phyloP scores from a whole-genome alignment of 2,329 filamentous ascomycete species.

The Furcasterigmium furcatum region DNA sequence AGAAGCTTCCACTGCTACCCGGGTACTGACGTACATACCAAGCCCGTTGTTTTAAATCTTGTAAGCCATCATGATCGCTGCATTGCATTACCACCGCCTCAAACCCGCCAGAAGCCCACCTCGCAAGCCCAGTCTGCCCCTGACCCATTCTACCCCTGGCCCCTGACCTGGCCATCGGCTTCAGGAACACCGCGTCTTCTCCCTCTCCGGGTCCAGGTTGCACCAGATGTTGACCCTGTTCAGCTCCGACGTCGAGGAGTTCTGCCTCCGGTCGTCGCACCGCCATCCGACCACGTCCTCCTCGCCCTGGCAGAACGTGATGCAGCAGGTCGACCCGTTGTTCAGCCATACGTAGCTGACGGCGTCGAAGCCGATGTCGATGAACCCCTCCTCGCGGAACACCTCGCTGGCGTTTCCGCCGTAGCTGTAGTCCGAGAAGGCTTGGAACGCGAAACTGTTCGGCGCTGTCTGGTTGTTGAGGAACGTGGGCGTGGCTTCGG shows the following conservation, averaged over 20 bases:
- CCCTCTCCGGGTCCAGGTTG: not conserved
- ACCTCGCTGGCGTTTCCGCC: constrained; percentile 17
- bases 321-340: constrained; percentile 16
- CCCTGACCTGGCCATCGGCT: too few relatives aligned
- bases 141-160: too few relatives aligned
- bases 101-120: too few relatives aligned
- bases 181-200: not conserved
- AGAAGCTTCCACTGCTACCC: too few relatives aligned
- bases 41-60: too few relatives aligned
- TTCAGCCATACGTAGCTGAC: constrained; percentile 17
- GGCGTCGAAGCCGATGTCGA: constrained; percentile 14
- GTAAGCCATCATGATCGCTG: too few relatives aligned
- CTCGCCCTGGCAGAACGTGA: constrained; percentile 14
- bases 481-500: constrained; percentile 9
- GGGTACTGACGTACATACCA: too few relatives aligned
- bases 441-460: constrained; percentile 24
- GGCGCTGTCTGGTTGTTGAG: constrained; percentile 19
- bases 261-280: not conserved
- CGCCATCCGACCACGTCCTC: constrained; percentile 2
- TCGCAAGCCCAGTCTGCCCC: too few relatives aligned
- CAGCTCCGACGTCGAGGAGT: not conserved
- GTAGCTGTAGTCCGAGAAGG: constrained; percentile 19
- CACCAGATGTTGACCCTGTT: not conserved
- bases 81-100: too few relatives aligned
- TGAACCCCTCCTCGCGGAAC: constrained; percentile 16